A percentile compares a stretch with the other conserved stretches of the same genome.
These are phyloP conservation scores for Myxozyma mucilagina DNA, from an alignment of 805 yeast genomes.

Conservation along the genomic window DNA sequence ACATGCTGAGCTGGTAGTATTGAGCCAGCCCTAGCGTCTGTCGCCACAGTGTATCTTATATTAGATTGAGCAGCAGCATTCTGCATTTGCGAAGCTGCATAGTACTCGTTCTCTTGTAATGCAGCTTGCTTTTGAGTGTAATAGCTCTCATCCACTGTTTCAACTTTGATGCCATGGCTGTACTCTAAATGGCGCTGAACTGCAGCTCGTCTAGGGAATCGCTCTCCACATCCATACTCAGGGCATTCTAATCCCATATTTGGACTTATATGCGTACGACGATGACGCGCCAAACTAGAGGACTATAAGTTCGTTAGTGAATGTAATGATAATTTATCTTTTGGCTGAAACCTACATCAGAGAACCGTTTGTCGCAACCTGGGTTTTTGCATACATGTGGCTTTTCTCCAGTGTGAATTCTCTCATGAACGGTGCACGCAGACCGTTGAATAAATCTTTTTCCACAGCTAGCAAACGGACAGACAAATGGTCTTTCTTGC, in stretches of 20 bases:
- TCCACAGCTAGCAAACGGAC: conserved; percentile 67
- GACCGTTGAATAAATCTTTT: conserved; percentile 84
- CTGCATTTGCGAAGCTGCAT: no score
- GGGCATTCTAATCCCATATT: conserved; percentile 13
- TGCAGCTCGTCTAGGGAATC: conserved; percentile 2
- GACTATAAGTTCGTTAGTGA: conserved; percentile 9
- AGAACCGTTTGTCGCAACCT: conserved; percentile 75
- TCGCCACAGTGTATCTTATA: neutral
- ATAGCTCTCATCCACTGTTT: neutral
- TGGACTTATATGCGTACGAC: conserved; percentile 56
- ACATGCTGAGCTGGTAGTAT: neutral
- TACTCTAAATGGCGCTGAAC: neutral
- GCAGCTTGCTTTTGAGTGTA: neutral
- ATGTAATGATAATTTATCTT: neutral
- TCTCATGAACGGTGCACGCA: conserved; percentile 72
- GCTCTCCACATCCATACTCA: neutral
- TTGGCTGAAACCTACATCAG: conserved; percentile 44
- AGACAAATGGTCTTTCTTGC: conserved; percentile 67
- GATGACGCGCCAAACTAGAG: conserved; percentile 71
- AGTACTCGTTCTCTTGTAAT: no score
- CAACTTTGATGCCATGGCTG: neutral
- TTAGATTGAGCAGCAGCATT: no score
- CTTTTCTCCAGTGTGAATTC: conserved; percentile 92
- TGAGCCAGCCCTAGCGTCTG: neutral
- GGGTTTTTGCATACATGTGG: conserved; percentile 82